A percentile compares a stretch with the other conserved stretches of the same genome.
Conservation (phyloP, 768 basidiomycete species). For the Dentipellis fragilis region DNA sequence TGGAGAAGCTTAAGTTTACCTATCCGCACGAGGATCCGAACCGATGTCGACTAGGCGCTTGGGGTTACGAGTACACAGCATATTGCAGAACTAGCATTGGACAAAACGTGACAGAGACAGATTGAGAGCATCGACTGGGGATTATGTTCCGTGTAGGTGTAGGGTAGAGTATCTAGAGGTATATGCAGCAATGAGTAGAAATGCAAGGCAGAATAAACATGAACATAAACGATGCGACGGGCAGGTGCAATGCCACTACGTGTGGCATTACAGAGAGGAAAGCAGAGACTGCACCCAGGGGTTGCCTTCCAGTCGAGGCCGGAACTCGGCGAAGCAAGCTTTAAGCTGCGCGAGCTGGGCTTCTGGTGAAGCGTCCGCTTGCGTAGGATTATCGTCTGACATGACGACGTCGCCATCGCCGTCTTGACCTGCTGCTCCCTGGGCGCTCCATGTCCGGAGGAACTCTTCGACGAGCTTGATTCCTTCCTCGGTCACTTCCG, state of each 20-base stretch:
- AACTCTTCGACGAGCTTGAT: constrained; percentile 73
- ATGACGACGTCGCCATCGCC: constrained; percentile 37
- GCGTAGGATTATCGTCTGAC: constrained; percentile 29
- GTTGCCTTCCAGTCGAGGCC: constrained; percentile 64
- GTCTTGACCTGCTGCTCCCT: constrained; percentile 18
- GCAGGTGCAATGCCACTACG: neutral
- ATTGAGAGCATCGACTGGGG: neutral
- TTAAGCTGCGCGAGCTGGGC: constrained; percentile 38
- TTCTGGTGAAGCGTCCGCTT: constrained; percentile 14
- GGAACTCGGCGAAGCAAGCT: constrained; percentile 54
- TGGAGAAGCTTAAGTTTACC: too few relatives aligned
- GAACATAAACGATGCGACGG: neutral
- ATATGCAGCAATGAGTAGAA: neutral
- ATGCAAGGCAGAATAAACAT: neutral
- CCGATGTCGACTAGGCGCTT: too few relatives aligned
- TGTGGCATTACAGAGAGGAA: constrained; percentile 22
- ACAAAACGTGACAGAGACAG: neutral
- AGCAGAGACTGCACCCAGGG: constrained; percentile 66
- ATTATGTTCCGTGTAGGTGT: neutral
- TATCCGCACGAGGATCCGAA: too few relatives aligned
- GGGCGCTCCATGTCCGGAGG: constrained; percentile 54
- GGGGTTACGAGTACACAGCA: too few relatives aligned
- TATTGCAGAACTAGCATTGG: too few relatives aligned
- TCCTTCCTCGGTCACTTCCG: constrained; percentile 67
- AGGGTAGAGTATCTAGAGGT: neutral